Evolutionary conservation across 1,284 basidiomycete genomes (phyloP), one percentile per base, ranked within the genome.

Genomic region (Stygiomarasmius scandens): DNA sequence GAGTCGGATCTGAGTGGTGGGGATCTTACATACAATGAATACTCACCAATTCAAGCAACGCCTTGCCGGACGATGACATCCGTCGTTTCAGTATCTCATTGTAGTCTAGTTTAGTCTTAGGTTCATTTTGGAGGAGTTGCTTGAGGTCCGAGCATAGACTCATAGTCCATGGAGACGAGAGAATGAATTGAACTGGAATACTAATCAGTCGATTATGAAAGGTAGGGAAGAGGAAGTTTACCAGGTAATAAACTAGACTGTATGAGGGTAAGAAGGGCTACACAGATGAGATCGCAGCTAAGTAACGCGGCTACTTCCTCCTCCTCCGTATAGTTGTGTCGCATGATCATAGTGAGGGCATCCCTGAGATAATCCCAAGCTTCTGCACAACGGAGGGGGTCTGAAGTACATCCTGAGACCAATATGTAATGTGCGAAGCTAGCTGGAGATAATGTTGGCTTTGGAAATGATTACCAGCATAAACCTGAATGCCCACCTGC

Each of bases 321-420:
- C 41, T 78, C 76, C 27, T 68, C 75, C 11, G 70, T 38, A 58
- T 76, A 77, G 27, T 79, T 69, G 41, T 69, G 72, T 25, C 74
- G 72, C 29, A 82, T 63, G 41, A 84, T 78, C 27, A 82, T 67
- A 10, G 84, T 59, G 3, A 85, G 66, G 1, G 73, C 69, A 55
- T 85, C 80, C 29, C 80, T 70, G 47, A 90, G 66, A 63, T 80
- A 77, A 53, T 82, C 73, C 80, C 84, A 84, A 38, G 79, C 77
- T 65, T 87, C 86, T 1, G 76, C 70, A 53, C 71, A 73, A 29
- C 68, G 64, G 32, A 85, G 64, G 4, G 72, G 54, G 52, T 79
- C 74, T 41, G 63, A 64, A 11, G 59, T 56, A 19, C 62, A 60
- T 12, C 58, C 58, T 12, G 67, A 62, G 12, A 67, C 67, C 11